Base-by-base conservation (phyloP, 257 asterid genomes). In the Dorcoceras hygrometricum region DNA sequence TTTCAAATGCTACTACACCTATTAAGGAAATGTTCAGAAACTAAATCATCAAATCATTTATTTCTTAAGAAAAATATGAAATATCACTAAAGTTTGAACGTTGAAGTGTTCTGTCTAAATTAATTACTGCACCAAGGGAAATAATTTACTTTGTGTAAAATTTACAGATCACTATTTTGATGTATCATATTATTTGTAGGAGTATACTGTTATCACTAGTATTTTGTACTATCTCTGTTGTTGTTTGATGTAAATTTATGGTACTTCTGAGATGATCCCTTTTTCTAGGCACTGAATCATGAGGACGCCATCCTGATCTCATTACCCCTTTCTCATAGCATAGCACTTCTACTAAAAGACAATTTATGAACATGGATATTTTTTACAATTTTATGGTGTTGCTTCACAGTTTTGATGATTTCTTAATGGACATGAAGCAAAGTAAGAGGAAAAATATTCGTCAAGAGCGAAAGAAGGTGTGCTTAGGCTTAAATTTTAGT, bases 391-490 rank as follows among this genome's bases (percentile, higher is more conserved):
- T 67, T 61, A 63, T 58, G 57, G 12, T 60, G 66, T 71, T 70
- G 62, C 46, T 39, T n/a, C 61, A 71, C 91, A 93, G 99, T 76
- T 90, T 93, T 73, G 99, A 93, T 71, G 97, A 93, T 34, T 93
- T 90, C 76, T 85, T 93, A 90, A 93, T 88, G 96, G 99, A 90
- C 76, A 72, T 93, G 95, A 93, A 90, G 86, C 99, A 93, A 71
- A 84, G 92, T 72, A 93, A 90, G 82, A 88, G 99, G 78, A 90
- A 93, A 76, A 88, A 80, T 71, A 93, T 93, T 62, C 99, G 99
- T 70, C 99, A 93, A 80, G 99, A 93, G 78, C 99, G 99, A 74
- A 93, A 93, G 81, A 93, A 93, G 96, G 99, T 83, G 69, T 14
- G 27, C 55, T 43, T 59, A 63, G 75, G 66, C 57, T 66, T 73